These are phyloP conservation scores for Brachypodium distachyon DNA, from an alignment of 202 grass and related monocot species.

Conservation along the genomic window DNA sequence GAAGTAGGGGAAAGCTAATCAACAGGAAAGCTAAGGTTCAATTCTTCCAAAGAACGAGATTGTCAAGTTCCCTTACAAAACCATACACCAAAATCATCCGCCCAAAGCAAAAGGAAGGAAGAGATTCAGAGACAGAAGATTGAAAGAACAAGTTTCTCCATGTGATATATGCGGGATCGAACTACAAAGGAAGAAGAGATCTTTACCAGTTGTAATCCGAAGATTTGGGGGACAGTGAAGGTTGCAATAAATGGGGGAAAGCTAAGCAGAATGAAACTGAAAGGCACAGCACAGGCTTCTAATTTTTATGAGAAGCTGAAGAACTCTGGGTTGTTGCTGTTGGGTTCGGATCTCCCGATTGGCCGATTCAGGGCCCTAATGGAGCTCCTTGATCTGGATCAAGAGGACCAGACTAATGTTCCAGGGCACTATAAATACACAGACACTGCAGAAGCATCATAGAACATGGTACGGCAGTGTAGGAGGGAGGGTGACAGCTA, in stretches of 20 bases:
- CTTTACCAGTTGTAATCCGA: slow-evolving; percentile 11
- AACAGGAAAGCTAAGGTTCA: not conserved
- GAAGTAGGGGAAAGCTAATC: not conserved
- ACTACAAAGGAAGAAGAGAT: not conserved
- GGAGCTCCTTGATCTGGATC: slow-evolving; percentile 2
- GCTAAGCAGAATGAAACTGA: not conserved
- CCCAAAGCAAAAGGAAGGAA: not conserved
- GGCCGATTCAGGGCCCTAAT: not conserved
- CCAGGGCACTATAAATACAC: not conserved
- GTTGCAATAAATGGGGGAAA: slow-evolving; percentile 15
- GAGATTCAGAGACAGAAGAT: not conserved
- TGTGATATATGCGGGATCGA: not conserved
- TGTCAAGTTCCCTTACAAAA: not conserved
- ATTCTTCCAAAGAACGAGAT: not conserved
- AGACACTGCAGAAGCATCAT: not conserved
- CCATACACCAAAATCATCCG: not conserved
- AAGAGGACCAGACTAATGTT: slow-evolving; percentile 20
- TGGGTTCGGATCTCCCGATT: not conserved
- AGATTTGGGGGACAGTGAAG: not conserved
- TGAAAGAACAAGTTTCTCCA: not conserved
- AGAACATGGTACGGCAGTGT: slow-evolving; percentile 22
- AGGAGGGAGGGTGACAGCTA: slow-evolving; percentile 37
- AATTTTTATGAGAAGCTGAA: not conserved
- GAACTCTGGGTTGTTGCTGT: not conserved
- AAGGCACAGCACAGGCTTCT: not conserved